Base-by-base conservation (phyloP, 148 eudicot species). In the Diospyros lotus region DNA sequence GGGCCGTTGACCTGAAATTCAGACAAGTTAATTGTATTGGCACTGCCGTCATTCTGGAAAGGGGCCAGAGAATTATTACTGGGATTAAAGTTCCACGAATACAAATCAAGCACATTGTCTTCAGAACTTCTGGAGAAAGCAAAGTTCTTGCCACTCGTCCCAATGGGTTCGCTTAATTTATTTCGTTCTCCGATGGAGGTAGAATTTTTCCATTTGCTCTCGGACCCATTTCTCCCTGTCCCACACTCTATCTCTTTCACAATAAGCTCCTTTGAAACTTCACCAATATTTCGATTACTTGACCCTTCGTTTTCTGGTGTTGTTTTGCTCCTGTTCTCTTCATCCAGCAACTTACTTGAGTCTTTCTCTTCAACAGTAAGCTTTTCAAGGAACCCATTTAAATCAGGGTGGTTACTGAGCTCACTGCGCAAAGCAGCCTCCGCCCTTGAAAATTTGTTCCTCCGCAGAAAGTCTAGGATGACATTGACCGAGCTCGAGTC, bases 371-470 rank as follows among this genome's bases (percentile, higher is more conserved):
- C 83, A 14, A 84, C 74, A 8, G 72, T 75, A 59, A 88, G 82
- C 66, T 86, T 87, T 73, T 84, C 81, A 73, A 83, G 75, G 61
- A 82, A 81, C 51, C 90, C 97, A 81, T 88, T 88, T 58, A 79
- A 79, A 79, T 96, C 97, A 28, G 93, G 82, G 41, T 87, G 87
- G 69, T 80, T 84, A 75, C 79, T 73, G 64, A 93, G 77, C 83
- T 96, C 99, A 50, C 78, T 82, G 44, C 92, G 90, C 76, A 96
- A 78, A 6, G 98, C 99, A 77, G 98, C 96, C 83, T 93, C 99
- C 1, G 99, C 97, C 83, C 88, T 85, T 0, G 86, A 77, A 81
- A 93, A 91, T 46, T 96, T 91, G 74, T 96, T 93, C 83, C 82
- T 88, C 52, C 79, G 87, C 76, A 93, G 75, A 82, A 80, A 96